These are phyloP conservation scores for Starmerella bacillaris DNA, from an alignment of 805 yeast genomes.

Conservation along the genomic window DNA sequence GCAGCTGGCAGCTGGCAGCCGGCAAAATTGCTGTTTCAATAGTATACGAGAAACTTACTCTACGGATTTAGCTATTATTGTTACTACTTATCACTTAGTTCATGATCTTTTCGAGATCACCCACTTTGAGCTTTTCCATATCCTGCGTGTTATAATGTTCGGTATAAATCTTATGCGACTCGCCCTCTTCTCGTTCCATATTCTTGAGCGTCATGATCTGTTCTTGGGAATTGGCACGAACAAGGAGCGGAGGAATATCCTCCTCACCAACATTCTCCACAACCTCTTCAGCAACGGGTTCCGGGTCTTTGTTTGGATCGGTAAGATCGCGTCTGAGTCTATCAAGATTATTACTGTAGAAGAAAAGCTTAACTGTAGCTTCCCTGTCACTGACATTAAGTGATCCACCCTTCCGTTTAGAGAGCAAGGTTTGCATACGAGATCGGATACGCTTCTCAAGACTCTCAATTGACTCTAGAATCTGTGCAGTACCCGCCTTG, in stretches of 20 bases:
- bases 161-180: constrained; percentile 69
- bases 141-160: constrained; percentile 2
- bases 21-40: no score
- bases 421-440: constrained; percentile 14
- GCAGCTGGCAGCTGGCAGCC: no score
- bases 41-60: no score
- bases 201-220: constrained; percentile 28
- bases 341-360: constrained; percentile 15
- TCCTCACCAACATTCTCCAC: constrained; percentile 14
- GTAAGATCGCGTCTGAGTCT: constrained; percentile 10
- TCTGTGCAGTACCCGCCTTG: constrained; percentile 1
- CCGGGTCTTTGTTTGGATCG: background rate
- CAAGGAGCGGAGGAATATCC: constrained; percentile 15
- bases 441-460: constrained; percentile 12
- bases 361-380: constrained; percentile 14
- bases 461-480: constrained; percentile 11
- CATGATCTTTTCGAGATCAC: constrained; percentile 14
- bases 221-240: constrained; percentile 18
- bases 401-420: constrained; percentile 9
- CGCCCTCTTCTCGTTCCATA: constrained; percentile 86
- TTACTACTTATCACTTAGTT: constrained; percentile 4
- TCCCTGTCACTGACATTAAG: constrained; percentile 16
- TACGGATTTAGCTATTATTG: background rate
- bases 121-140: constrained; percentile 7
- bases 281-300: constrained; percentile 7